phyloP scores from a whole-genome alignment of 441 rosid species.

The Melastoma candidum region DNA sequence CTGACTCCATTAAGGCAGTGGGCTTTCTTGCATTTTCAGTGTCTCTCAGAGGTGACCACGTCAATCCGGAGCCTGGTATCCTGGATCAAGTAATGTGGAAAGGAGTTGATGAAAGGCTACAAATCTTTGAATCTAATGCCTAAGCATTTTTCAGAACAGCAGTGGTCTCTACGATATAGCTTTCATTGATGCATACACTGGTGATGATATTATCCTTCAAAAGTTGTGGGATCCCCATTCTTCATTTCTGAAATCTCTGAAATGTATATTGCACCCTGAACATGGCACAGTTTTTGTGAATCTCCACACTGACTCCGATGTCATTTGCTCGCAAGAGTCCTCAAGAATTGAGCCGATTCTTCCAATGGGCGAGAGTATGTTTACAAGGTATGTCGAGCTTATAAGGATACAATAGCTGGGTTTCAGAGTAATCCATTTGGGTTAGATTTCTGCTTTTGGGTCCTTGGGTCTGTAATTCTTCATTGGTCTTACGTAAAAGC shows the following conservation, averaged over 20 bases:
- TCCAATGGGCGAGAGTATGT: slow-evolving; percentile 41
- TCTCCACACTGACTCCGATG: slow-evolving; percentile 68
- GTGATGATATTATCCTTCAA: slow-evolving; percentile 77
- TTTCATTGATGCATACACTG: slow-evolving; percentile 89
- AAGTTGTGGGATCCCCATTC: slow-evolving; percentile 72
- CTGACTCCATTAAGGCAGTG: slow-evolving; percentile 62
- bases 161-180: slow-evolving; percentile 44
- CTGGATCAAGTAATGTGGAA: slow-evolving; percentile 60
- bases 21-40: slow-evolving; percentile 80
- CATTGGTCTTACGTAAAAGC: slow-evolving; percentile 67
- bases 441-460: slow-evolving; percentile 46
- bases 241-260: slow-evolving; percentile 52
- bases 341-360: slow-evolving; percentile 25
- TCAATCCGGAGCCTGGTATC: slow-evolving; percentile 27
- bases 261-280: slow-evolving; percentile 42
- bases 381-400: slow-evolving; percentile 43
- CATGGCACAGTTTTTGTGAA: slow-evolving; percentile 88
- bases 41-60: slow-evolving; percentile 34
- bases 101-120: slow-evolving; percentile 79
- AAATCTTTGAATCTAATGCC: slow-evolving; percentile 67
- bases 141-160: slow-evolving; percentile 47
- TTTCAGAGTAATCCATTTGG: slow-evolving; percentile 22
- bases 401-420: slow-evolving; percentile 39
- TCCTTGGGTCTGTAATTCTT: slow-evolving; percentile 71
- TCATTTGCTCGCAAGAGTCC: slow-evolving; percentile 19